Evolutionary conservation across 148 eudicot species (phyloP).

Genomic region (Heliosperma pusillum): DNA sequence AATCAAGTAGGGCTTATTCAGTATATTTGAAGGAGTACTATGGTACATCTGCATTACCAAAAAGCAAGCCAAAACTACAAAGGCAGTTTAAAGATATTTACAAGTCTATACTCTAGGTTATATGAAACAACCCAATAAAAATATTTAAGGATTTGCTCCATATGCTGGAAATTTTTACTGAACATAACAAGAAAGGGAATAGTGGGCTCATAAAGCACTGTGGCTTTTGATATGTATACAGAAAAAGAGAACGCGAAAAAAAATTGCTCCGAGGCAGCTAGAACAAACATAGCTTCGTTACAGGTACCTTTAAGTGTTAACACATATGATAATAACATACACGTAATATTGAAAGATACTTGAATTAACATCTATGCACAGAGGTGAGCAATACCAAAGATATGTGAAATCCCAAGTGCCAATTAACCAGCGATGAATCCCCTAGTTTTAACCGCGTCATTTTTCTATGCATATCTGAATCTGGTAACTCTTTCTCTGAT

Average conservation of each 20-base stretch:
- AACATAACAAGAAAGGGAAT: background rate
- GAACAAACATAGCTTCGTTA: slow-evolving; percentile 4
- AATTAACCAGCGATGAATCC: slow-evolving; percentile 69
- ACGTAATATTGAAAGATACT: background rate
- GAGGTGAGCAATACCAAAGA: slow-evolving; percentile 48
- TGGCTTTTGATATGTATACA: background rate
- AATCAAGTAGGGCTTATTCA: background rate
- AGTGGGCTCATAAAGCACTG: background rate
- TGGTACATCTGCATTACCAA: background rate
- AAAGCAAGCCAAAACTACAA: background rate
- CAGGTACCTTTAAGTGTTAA: background rate
- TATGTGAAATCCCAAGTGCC: slow-evolving; percentile 92
- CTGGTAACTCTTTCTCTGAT: slow-evolving; percentile 46
- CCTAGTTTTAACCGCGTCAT: slow-evolving; percentile 53
- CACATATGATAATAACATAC: background rate
- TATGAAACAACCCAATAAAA: background rate
- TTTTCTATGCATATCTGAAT: slow-evolving; percentile 48
- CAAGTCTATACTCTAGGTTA: background rate
- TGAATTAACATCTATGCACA: background rate
- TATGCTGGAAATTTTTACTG: background rate
- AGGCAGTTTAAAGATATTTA: background rate
- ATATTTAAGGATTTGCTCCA: background rate
- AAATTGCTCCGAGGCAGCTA: background rate
- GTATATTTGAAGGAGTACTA: background rate
- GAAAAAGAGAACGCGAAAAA: background rate